A percentile compares a stretch with the other conserved stretches of the same genome.
Evolutionary conservation across 345 rosid genomes (phyloP).

Genomic region (Camelina hispida): DNA sequence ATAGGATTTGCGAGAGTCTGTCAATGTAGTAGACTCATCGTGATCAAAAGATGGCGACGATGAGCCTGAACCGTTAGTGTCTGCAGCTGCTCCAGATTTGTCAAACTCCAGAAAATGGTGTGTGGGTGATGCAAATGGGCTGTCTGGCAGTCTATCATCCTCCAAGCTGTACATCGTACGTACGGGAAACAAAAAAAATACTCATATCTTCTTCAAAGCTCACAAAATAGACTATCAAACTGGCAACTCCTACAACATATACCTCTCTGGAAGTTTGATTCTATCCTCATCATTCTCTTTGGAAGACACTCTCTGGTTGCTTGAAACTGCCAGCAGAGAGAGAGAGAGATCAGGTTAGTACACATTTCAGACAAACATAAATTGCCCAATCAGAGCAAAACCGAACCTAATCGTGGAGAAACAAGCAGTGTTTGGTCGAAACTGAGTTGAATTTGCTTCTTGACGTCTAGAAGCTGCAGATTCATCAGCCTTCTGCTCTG

Average conservation of each 20-base stretch:
- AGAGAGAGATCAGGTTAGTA: neutral
- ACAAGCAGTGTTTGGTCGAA: constrained; percentile 48
- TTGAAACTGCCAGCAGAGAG: neutral
- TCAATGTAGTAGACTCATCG: constrained; percentile 33
- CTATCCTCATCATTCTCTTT: constrained; percentile 24
- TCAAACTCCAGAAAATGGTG: neutral
- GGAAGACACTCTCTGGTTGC: neutral
- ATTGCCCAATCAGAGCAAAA: neutral
- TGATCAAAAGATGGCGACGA: constrained; percentile 33
- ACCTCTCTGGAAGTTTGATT: constrained; percentile 28
- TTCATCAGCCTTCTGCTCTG: constrained; percentile 70
- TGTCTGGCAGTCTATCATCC: constrained; percentile 36
- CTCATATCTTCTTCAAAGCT: neutral
- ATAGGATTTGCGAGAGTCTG: constrained; percentile 39
- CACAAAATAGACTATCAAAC: neutral
- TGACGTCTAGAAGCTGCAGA: constrained; percentile 70
- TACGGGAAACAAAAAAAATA: neutral
- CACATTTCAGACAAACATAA: neutral
- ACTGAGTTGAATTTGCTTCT: constrained; percentile 63
- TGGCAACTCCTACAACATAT: neutral
- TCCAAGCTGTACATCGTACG: constrained; percentile 24
- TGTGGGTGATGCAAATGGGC: constrained; percentile 39
- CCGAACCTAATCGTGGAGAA: constrained; percentile 30
- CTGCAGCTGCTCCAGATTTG: neutral
- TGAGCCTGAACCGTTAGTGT: constrained; percentile 42